Evolutionary conservation across 176 grass and related monocot species (phyloP), one percentile per base, ranked within the genome.

Genomic region (Raddia guianensis): DNA sequence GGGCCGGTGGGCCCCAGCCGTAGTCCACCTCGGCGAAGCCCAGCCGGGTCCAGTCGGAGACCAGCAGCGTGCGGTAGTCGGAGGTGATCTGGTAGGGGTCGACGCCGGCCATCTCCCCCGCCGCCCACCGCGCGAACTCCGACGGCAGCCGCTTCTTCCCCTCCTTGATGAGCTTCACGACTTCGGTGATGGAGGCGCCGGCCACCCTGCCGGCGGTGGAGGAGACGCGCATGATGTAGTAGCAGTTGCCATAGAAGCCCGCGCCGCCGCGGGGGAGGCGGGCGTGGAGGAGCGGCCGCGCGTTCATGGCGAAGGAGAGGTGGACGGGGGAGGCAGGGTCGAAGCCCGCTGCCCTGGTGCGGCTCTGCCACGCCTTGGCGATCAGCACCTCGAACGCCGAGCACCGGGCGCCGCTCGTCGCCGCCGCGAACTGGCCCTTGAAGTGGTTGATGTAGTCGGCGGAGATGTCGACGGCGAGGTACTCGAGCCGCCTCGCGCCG

Each of bases 1-100:
- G 92, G 8, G 85, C 90, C 0, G 95, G 95, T 0, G 90, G 70
- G 42, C 95, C 95, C 92, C 92, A 98, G 0, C 95, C 92, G 83
- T 98, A 98, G 82, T 98, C 92, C 53, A 98, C 88, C 87, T 94
- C 95, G 7, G 95, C 87, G 71, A 95, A 98, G 19, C 95, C 95
- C 9, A 98, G 86, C 2, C 92, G 86, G 0, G 95, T 98, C 95
- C 95, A 98, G 61, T 98, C 95, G 12, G 95, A 98, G 9, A 95
- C 90, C 2, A 98, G 88, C 81, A 98, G 77, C 15, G 92, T 95
- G 43, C 85, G 74, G 78, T 93, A 87, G 65, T 90, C 92, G 54
- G 95, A 91, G 61, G 88, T 98, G 90, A 98, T 89, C 80, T 98
- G 88, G 66, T 95, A 98, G 12, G 95, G 95, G 79, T 95, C 95